A percentile compares a stretch with the other conserved stretches of the same genome.
Conservation (phyloP, 1,284 basidiomycete genomes). For the Trichosporon inkin region DNA sequence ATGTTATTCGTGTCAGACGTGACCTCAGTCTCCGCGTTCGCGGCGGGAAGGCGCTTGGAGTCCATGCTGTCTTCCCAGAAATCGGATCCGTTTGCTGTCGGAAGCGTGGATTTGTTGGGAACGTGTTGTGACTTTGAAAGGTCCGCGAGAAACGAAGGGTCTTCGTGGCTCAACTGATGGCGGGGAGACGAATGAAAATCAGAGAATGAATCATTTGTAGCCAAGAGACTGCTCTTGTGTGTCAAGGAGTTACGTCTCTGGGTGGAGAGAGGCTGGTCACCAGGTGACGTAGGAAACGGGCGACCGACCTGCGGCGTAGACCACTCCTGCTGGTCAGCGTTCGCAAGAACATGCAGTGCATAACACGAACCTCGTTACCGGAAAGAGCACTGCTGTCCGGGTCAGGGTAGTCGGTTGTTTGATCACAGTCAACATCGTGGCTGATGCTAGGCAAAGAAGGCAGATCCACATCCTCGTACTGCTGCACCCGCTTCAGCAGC, state of each 20-base stretch:
- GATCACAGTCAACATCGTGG: slow-evolving; percentile 32
- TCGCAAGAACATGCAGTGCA: neutral
- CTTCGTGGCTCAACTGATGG: neutral
- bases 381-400: neutral
- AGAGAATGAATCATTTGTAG: neutral
- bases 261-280: too few species aligned
- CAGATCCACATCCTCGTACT: slow-evolving; percentile 44
- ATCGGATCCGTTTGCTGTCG: neutral
- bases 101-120: neutral
- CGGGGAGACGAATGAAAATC: slow-evolving; percentile 1
- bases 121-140: neutral
- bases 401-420: slow-evolving; percentile 3
- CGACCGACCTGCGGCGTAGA: neutral
- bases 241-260: neutral
- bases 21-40: neutral
- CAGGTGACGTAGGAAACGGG: neutral
- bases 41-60: slow-evolving; percentile 2
- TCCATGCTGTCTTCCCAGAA: slow-evolving; percentile 3
- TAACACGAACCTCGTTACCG: neutral
- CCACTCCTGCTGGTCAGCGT: neutral
- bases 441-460: slow-evolving; percentile 46
- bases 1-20: neutral
- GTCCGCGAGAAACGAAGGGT: neutral
- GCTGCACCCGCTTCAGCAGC: slow-evolving; percentile 39
- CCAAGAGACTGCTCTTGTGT: neutral